Evolutionary conservation across 441 rosid genomes (phyloP), one percentile per base, ranked within the genome.

Genomic region (Pelargonium citronellum): DNA sequence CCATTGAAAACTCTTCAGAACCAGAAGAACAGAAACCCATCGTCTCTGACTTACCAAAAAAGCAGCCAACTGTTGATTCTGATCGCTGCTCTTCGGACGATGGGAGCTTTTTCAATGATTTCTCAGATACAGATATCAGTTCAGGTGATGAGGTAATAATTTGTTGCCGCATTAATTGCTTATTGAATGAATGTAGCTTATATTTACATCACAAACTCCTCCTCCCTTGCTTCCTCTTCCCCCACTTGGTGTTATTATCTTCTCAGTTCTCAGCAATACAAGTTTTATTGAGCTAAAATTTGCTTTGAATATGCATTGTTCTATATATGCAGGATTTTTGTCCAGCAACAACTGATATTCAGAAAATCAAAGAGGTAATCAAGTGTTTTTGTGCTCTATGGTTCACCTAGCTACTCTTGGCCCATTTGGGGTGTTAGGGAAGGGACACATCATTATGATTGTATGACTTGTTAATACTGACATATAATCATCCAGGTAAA

Each of bases 131-230:
- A 5, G 83, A 86, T 69, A 39, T 75, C 76, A 37, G 46, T 61
- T 86, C 80, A 51, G 96, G 78, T 51, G 76, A 67, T 8, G 97
- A 88, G 95, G 98, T 92, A 80, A 65, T 66, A 68, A 57, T 58
- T 69, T 47, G 44, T 20, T 69, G 65, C 15, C 68, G 53, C 46
- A 13, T 53, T 55, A 22, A 11, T 53, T 7, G 37, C 37, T 30
- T 3, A 7, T 61, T 66, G 57, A 64, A 27, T 22, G 61, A 16
- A 55, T 55, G 64, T 64, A 16, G 67, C 43, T 74, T 30, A 43
- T 63, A 53, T 13, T 67, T 30, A 62, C n/a, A 19, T 55, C 20
- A 37, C 41, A 30, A 61, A 49, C 64, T 55, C 19, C 1, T 34
- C 46, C 22, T 57, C 47, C 64, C 44, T 30, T 69, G 13, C 17